Percentiles rank a stretch among this genome's conserved stretches.
Evolutionary conservation across 192 early-diverging fungal species (phyloP).

Genomic region (Entomortierella lignicola): DNA sequence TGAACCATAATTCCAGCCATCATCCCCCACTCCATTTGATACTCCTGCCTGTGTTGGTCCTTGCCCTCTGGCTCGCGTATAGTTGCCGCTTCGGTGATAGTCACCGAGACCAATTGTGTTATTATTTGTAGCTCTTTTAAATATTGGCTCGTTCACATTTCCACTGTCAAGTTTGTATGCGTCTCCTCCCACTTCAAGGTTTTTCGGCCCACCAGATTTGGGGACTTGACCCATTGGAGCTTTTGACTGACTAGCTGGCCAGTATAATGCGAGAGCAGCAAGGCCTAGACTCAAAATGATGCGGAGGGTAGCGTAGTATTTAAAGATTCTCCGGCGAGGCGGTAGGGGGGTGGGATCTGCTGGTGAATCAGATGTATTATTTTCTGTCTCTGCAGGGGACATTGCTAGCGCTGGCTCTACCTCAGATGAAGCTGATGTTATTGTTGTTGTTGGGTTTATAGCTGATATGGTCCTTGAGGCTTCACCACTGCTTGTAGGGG

Average conservation of each 20-base stretch:
- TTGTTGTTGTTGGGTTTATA: background rate
- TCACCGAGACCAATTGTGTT: background rate
- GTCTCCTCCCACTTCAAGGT: background rate
- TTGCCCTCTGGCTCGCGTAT: no score
- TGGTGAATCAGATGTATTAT: no score
- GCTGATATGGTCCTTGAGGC: background rate
- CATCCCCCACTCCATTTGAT: background rate
- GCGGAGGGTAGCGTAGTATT: constrained; percentile 9
- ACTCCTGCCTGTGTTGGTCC: no score
- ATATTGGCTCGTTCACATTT: no score
- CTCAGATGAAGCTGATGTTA: background rate
- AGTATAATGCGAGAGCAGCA: constrained; percentile 30
- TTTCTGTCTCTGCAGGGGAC: no score
- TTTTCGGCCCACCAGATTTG: background rate
- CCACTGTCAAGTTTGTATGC: no score
- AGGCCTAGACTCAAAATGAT: constrained; percentile 20
- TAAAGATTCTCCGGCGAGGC: background rate
- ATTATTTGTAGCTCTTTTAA: no score
- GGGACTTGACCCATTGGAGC: constrained; percentile 16
- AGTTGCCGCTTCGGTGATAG: no score
- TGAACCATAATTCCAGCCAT: background rate
- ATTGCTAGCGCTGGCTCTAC: no score
- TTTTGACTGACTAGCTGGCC: constrained; percentile 28
- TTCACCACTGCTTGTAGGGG: background rate
- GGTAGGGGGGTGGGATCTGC: no score